These are phyloP conservation scores for Albugo laibachii DNA, from an alignment of 352 stramenopile species.

Conservation along the genomic window DNA sequence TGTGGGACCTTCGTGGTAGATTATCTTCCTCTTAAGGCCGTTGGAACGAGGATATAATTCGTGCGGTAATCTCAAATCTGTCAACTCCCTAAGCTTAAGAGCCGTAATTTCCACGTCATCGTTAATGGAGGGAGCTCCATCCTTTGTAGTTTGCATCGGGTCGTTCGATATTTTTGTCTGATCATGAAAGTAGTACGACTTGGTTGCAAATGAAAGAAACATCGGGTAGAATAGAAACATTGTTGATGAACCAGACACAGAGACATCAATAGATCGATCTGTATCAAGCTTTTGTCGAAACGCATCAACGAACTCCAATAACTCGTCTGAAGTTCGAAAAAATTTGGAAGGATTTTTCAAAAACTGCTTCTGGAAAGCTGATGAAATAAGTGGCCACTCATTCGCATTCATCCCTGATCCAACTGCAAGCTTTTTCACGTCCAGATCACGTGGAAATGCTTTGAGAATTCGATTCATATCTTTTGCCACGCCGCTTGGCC, in stretches of 20 bases:
- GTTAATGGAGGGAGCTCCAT: slow-evolving; percentile 1
- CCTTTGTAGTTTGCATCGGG: too few relatives aligned
- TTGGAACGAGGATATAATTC: slow-evolving; percentile 71
- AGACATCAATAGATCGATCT: background rate
- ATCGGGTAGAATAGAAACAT: slow-evolving; percentile 60
- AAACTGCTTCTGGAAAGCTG: slow-evolving; percentile 43
- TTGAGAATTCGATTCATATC: slow-evolving; percentile 22
- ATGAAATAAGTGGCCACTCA: slow-evolving; percentile 33
- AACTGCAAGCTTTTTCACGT: slow-evolving; percentile 39
- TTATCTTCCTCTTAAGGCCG: slow-evolving; percentile 63
- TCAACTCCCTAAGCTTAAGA: slow-evolving; percentile 30
- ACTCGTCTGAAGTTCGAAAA: slow-evolving; percentile 31
- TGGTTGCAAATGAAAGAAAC: slow-evolving; percentile 39
- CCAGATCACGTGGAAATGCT: slow-evolving; percentile 48
- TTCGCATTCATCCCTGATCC: slow-evolving; percentile 38
- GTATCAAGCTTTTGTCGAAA: background rate
- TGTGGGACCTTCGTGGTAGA: slow-evolving; percentile 87
- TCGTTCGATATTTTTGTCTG: slow-evolving; percentile 12
- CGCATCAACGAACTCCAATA: slow-evolving; percentile 24
- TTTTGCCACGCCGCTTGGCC: slow-evolving; percentile 19
- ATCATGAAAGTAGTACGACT: slow-evolving; percentile 14
- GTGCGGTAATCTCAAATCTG: slow-evolving; percentile 50
- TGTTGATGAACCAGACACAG: background rate
- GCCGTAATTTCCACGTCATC: slow-evolving; percentile 16
- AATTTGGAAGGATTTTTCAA: slow-evolving; percentile 25